Percentiles rank a stretch among this genome's conserved stretches.
Evolutionary conservation across 2,329 filamentous ascomycete genomes (phyloP).

Genomic region (Phialemoniopsis sp.): DNA sequence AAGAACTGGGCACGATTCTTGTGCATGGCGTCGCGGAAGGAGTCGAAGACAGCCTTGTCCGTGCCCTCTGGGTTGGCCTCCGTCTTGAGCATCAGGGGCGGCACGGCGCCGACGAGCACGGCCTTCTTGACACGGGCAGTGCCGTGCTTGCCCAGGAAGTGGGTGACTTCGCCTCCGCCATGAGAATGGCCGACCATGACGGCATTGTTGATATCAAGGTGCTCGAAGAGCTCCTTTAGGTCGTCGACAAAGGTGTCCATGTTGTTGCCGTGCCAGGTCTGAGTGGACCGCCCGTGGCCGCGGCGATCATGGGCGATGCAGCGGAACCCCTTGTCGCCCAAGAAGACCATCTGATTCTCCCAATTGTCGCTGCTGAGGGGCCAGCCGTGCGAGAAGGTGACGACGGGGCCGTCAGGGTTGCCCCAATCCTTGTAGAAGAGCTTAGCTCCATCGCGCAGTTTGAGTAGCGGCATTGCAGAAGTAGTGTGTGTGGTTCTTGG

Average conservation of each 20-base stretch:
- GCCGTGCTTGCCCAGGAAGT: conserved; percentile 26
- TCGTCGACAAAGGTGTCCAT: conserved; percentile 34
- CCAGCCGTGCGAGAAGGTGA: conserved; percentile 33
- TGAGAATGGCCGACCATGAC: conserved; percentile 33
- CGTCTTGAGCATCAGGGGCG: conserved; percentile 28
- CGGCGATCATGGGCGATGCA: conserved; percentile 29
- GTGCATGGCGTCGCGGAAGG: conserved; percentile 27
- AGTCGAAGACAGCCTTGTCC: conserved; percentile 28
- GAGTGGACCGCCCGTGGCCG: conserved; percentile 31
- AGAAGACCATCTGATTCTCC: conserved; percentile 32
- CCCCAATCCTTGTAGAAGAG: conserved; percentile 40
- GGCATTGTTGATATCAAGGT: conserved; percentile 25
- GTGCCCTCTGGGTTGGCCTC: conserved; percentile 24
- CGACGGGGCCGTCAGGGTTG: conserved; percentile 22
- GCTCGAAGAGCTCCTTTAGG: conserved; percentile 25
- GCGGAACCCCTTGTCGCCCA: conserved; percentile 28
- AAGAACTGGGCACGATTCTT: conserved; percentile 57
- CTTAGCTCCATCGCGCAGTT: conserved; percentile 27
- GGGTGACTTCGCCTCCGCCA: conserved; percentile 34
- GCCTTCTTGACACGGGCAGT: conserved; percentile 30
- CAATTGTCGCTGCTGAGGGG: conserved; percentile 32
- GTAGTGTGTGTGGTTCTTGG: too few relatives aligned
- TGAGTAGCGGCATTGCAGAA: conserved; percentile 24
- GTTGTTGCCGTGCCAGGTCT: conserved; percentile 32
- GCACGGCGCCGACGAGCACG: conserved; percentile 29